Evolutionary conservation across 208 protist species (phyloP), one percentile per base, ranked within the genome.

Genomic region (Wallacemonas collosoma): DNA sequence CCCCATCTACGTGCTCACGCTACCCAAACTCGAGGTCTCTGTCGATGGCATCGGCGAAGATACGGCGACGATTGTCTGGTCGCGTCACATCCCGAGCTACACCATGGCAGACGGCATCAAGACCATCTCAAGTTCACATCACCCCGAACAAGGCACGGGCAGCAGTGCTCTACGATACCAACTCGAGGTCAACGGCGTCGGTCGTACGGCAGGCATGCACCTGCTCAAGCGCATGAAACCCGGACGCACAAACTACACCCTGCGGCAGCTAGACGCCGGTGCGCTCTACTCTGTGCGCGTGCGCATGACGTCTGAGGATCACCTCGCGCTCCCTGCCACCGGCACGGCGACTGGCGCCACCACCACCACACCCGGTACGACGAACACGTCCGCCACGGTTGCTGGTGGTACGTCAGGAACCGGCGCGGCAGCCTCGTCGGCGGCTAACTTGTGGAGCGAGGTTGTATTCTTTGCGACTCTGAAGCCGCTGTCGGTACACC

Each of bases 141-240:
- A 65, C 60, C 7, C 80, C 12, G 86, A 84, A 64, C 75, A 85
- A 55, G 26, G 26, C 26, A 26, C 26, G 26, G 82, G 86, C 35
- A 58, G 51, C 26, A 62, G 81, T 14, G 77, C 11, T 35, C 75
- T 86, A 43, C 77, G 77, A 48, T 96, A 90, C 72, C 87, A 97
- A 66, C 77, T 98, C n/a, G 92, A 98, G 62, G 73, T 96, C 9
- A 73, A 77, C 17, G 89, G 92, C 36, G 40, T 96, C 35, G 80
- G 81, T 44, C 75, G 83, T 62, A 76, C 64, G 64, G 43, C 60
- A 9, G 43, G 63, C 68, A 95, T 85, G 62, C 79, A 90, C 65
- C 69, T 94, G 15, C 86, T 72, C 61, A 97, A 95, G 64, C 81
- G 73, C 14, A 86, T 97, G 67, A 96, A 96, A 71, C 85, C 76